Evolutionary conservation across 345 rosid species (phyloP).

Genomic region (Linum tenue): DNA sequence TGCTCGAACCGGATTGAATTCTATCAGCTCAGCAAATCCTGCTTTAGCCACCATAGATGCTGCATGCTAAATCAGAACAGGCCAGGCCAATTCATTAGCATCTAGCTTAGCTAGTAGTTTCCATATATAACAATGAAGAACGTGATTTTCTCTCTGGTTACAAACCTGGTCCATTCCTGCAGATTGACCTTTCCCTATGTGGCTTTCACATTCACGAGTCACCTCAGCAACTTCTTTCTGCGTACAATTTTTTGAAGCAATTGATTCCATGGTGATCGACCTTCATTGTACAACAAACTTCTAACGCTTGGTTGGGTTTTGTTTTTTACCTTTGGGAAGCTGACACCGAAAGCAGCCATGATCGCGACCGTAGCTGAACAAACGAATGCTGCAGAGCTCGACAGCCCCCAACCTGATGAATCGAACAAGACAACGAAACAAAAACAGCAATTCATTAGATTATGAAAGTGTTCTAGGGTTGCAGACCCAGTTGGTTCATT

Average conservation of each 20-base stretch:
- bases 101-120: too few relatives aligned
- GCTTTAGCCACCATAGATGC: constrained; percentile 87
- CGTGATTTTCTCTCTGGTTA: too few relatives aligned
- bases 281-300: too few relatives aligned
- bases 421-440: background rate
- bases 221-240: constrained; percentile 97
- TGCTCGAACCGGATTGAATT: constrained; percentile 91
- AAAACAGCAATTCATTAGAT: background rate
- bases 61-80: constrained; percentile 42
- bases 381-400: constrained; percentile 95
- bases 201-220: constrained; percentile 87
- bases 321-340: constrained; percentile 68
- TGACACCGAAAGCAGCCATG: constrained; percentile 66
- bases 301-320: too few relatives aligned
- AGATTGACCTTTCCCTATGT: constrained; percentile 79
- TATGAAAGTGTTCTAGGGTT: too few relatives aligned
- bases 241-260: background rate
- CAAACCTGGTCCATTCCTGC: constrained; percentile 99
- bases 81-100: background rate
- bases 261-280: too few relatives aligned
- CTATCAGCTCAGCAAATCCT: constrained; percentile 99
- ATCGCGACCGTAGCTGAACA: constrained; percentile 86
- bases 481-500: too few relatives aligned
- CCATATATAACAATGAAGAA: too few relatives aligned
- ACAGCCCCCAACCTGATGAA: constrained; percentile 72